Evolutionary conservation across 768 basidiomycete species (phyloP).

Genomic region (Lentinula guzmanii): DNA sequence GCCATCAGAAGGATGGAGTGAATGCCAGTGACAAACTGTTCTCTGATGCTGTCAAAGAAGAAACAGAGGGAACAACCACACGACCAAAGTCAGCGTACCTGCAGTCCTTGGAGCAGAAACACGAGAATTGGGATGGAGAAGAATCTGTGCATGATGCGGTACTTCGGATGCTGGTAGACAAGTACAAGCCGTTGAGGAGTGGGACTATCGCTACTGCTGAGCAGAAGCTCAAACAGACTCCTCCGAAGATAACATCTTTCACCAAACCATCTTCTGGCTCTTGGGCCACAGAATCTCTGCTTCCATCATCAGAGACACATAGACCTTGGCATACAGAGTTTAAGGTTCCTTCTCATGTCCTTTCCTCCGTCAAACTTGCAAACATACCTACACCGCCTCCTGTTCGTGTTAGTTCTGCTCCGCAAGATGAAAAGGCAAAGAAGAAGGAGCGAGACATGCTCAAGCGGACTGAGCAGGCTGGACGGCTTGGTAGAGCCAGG

Average conservation of each 20-base stretch:
- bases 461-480: conserved; percentile 48
- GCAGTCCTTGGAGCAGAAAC: conserved; percentile 30
- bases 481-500: conserved; percentile 52
- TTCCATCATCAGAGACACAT: conserved; percentile 51
- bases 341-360: conserved; percentile 50
- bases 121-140: conserved; percentile 75
- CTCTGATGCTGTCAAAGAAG: conserved; percentile 55
- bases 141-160: conserved; percentile 67
- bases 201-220: conserved; percentile 57
- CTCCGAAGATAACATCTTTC: conserved; percentile 29
- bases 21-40: conserved; percentile 46
- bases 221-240: conserved; percentile 51
- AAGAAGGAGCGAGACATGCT: conserved; percentile 42
- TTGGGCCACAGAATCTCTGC: conserved; percentile 45
- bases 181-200: conserved; percentile 75
- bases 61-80: conserved; percentile 25
- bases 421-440: conserved; percentile 30
- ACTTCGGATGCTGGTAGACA: conserved; percentile 81
- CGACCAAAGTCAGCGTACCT: conserved; percentile 12
- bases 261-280: conserved; percentile 23
- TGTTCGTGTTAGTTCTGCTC: conserved; percentile 11
- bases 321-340: conserved; percentile 69
- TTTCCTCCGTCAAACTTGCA: conserved; percentile 48
- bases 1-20: not conserved
- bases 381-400: conserved; percentile 27